Evolutionary conservation across 169 alveolate species (phyloP).

Genomic region (Cyclospora cayetanensis): DNA sequence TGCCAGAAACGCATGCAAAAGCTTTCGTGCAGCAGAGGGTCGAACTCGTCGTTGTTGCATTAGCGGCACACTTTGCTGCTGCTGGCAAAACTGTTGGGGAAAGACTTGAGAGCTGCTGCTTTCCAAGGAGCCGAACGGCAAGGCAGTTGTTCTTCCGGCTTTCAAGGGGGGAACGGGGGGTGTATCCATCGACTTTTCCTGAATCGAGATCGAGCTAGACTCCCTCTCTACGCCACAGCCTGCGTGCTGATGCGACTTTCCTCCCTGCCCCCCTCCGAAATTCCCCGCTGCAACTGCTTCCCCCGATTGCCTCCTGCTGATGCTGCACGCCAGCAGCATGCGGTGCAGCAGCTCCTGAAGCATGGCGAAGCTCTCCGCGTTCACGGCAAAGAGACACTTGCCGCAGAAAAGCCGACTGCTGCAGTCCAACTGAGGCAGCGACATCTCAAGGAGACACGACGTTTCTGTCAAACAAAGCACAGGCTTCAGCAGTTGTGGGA

Average conservation of each 20-base stretch:
- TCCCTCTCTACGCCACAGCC: no score
- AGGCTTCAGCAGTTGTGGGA: slow-evolving; percentile 40
- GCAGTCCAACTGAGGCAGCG: slow-evolving; percentile 45
- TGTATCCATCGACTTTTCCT: no score
- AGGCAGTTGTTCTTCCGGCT: no score
- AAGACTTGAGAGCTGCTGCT: background rate
- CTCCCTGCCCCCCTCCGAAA: background rate
- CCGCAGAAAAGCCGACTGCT: slow-evolving; percentile 46
- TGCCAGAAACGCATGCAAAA: slow-evolving; percentile 35
- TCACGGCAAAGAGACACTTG: slow-evolving; percentile 32
- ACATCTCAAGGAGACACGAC: slow-evolving; percentile 1
- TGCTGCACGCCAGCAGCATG: slow-evolving; percentile 60
- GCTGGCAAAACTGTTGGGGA: slow-evolving; percentile 26
- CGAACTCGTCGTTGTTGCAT: slow-evolving; percentile 32
- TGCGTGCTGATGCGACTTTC: background rate
- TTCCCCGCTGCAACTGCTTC: slow-evolving; percentile 26
- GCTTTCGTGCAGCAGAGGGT: slow-evolving; percentile 14
- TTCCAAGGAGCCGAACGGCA: no score
- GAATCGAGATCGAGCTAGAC: no score
- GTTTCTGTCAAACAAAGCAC: background rate
- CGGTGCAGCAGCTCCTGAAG: slow-evolving; percentile 60
- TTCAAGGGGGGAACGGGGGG: no score
- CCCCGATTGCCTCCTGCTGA: slow-evolving; percentile 27
- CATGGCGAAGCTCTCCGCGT: slow-evolving; percentile 37
- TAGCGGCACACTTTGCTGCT: slow-evolving; percentile 28